Evolutionary conservation across 306 rosid species (phyloP).

Genomic region (Casuarina equisetifolia): DNA sequence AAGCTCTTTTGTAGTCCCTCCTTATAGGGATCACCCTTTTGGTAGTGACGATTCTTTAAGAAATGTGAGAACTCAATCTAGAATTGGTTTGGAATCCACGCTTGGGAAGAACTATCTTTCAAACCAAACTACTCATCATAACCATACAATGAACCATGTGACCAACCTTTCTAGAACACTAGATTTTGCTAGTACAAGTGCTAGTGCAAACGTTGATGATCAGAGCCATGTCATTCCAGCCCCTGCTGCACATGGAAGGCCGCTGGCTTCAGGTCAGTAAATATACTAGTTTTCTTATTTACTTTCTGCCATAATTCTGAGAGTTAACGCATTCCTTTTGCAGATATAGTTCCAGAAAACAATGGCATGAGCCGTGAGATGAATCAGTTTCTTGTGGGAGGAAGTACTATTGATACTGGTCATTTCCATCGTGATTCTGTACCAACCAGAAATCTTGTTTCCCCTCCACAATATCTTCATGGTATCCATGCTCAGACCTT

Average conservation of each 20-base stretch:
- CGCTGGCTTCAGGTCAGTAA: conserved; percentile 8
- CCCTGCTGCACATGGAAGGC: not conserved
- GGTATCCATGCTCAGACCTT: conserved; percentile 1
- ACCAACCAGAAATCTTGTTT: conserved; percentile 1
- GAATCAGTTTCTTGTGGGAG: conserved; percentile 12
- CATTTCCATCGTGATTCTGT: conserved; percentile 1
- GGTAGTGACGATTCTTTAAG: conserved; percentile 16
- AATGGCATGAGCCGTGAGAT: conserved; percentile 18
- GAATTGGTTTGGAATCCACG: conserved; percentile 10
- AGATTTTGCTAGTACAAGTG: not conserved
- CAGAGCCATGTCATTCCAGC: conserved; percentile 12
- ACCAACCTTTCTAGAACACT: conserved; percentile 9
- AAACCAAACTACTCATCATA: not conserved
- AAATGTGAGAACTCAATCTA: conserved; percentile 21
- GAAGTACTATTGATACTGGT: not conserved
- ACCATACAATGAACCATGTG: conserved; percentile 3
- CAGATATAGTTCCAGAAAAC: conserved; percentile 15
- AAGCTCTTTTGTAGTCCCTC: conserved; percentile 3
- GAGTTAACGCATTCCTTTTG: not conserved
- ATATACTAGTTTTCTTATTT: not conserved
- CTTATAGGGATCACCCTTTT: not conserved
- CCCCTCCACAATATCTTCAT: conserved; percentile 4
- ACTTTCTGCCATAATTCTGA: conserved; percentile 1
- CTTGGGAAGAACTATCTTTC: not conserved
- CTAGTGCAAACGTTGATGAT: not conserved